Evolutionary conservation across 805 yeast species (phyloP), one percentile per base, ranked within the genome.

Genomic region (Starmerella apicola): DNA sequence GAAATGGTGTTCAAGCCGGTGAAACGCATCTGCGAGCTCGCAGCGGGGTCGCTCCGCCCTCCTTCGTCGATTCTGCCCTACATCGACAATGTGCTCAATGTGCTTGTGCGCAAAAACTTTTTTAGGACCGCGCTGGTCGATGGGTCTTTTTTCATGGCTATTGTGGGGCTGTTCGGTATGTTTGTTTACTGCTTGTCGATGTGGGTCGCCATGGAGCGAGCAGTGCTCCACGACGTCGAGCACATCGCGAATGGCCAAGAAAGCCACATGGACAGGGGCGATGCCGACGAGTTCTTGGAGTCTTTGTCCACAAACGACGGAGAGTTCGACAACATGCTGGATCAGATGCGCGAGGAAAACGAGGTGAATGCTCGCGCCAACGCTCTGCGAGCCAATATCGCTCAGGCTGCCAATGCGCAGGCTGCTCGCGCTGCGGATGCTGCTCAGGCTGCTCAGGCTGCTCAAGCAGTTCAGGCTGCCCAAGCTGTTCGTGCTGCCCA

Each of bases 171-270:
- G 15, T 27, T 30, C 4, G 32, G 27, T n/a, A 16, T 46, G 20
- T 19, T 46, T 5, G 6, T 34, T 23, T 48, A 42, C 40, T 17
- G 45, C 26, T 20, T 44, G 18, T 32, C 42, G 13, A 22, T 35
- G 24, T 42, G 49, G 45, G 49, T 45, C 9, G 24, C 41, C 29
- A 37, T 34, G 17, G 51, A 46, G 24, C 37, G 38, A 21, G 32
- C 41, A 4, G 22, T 49, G 36, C 30, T 27, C 5, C 51, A 46
- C 23, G 51, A 49, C 15, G 28, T 56, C 17, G 51, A 42, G 27
- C 56, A 51, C 30, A 39, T 51, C 16, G 39, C 17, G 13, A 28
- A 20, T 13, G 53, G 52, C 34, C 47, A 49, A 31, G 37, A 31
- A 9, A 40, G 47, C 2, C 52, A 42, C 31, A 39, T 45, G 40